Base-by-base conservation (phyloP, 371 early-diverging fungal species). In the Mortierella sp. region DNA sequence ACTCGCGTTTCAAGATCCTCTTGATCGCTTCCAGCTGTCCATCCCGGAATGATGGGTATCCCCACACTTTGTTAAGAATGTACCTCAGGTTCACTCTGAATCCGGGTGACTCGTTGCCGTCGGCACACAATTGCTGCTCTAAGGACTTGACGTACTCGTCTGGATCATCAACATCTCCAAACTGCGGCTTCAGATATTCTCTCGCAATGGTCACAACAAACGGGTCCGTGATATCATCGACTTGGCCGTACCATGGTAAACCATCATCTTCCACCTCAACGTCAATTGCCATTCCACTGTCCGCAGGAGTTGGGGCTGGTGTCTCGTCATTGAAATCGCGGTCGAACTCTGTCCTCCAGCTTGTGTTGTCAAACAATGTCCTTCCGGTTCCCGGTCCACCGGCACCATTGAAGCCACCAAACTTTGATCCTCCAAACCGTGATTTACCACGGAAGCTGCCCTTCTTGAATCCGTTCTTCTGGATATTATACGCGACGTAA, bases 1-100 rank as follows among this genome's bases (percentile, higher is more conserved):
- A 85, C 28, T 79, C 56, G 8, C 74, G 63, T n/a, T 48, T 41
- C n/a, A 90, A 56, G 9, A 85, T 78, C 7, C 85, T 74, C 58
- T 70, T 68, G 17, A 89, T 81, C 0, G 88, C 76, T 17, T 79
- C 79, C 3, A 71, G 45, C 58, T 86, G 87, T 5, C 85, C 85
- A 16, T 78, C 60, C n/a, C 81, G 61, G 54, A 86, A 85, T 10
- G 56, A 58, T 14, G 56, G 60, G 43, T 81, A 78, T 1, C 80
- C 72, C 82, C 82, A 85, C 12, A 80, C 60, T 39, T 63, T 68
- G 19, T 44, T 63, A 27, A 85, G 66, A 27, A 81, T 29, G 28
- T 76, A 66, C 34, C 71, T 56, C 54, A 77, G 46, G 39, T 83
- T 86, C 62, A 78, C 71, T 64, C 72, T 57, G 25, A 69, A 41